Conservation (phyloP, 495 filamentous ascomycete genomes). For the Haplographium delicatum region DNA sequence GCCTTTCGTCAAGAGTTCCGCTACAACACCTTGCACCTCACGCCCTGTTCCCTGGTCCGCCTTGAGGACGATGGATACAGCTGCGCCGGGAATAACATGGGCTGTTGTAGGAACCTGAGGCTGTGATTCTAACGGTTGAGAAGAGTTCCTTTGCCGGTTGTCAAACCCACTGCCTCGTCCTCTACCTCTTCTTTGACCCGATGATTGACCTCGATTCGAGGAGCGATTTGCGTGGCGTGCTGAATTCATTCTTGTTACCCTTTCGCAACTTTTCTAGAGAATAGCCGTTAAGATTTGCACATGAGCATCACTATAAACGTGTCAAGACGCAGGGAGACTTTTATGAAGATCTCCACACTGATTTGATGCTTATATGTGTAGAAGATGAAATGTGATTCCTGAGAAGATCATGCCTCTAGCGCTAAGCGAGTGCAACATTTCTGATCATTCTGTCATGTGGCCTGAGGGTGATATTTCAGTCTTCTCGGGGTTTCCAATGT, state of each 20-base stretch:
- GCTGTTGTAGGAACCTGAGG: constrained; percentile 39
- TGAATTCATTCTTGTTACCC: not conserved
- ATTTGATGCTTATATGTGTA: too few species aligned
- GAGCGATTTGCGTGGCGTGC: not conserved
- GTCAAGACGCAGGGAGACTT: too few species aligned
- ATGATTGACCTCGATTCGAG: not conserved
- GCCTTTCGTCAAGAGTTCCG: constrained; percentile 59
- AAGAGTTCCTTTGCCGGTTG: not conserved
- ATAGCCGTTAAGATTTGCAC: too few species aligned
- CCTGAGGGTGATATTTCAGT: too few species aligned
- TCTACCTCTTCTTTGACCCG: not conserved
- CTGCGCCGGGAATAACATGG: constrained; percentile 50
- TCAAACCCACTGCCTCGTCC: constrained; percentile 6
- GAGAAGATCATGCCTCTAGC: too few species aligned
- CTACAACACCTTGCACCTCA: constrained; percentile 55
- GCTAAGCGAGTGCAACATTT: too few species aligned
- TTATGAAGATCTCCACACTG: too few species aligned
- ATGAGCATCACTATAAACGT: too few species aligned
- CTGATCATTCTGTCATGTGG: too few species aligned
- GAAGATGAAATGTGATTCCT: too few species aligned
- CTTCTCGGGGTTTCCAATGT: too few species aligned
- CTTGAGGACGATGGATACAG: constrained; percentile 66
- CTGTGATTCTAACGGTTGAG: not conserved
- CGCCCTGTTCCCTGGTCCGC: constrained; percentile 64
- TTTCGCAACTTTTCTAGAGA: too few species aligned